These are phyloP conservation scores for Bremia lactucae DNA, from an alignment of 352 stramenopile genomes.

Conservation along the genomic window DNA sequence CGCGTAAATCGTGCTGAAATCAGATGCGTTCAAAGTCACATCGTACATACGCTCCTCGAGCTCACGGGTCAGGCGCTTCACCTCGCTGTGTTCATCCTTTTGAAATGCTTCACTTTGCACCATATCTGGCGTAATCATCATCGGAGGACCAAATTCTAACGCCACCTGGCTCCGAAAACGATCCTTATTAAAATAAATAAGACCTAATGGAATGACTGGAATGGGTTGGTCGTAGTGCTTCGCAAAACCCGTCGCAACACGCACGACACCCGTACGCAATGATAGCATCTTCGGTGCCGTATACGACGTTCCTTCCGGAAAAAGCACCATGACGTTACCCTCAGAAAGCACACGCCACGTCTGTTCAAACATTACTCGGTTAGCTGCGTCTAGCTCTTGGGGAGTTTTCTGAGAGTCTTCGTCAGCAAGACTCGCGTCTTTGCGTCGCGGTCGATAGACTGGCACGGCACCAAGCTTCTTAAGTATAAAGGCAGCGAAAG, in stretches of 20 bases:
- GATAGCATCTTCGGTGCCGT: conserved; percentile 69
- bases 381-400: conserved; percentile 49
- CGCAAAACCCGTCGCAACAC: conserved; percentile 57
- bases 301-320: conserved; percentile 74
- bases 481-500: conserved; percentile 28
- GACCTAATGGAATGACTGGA: conserved; percentile 52
- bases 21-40: conserved; percentile 45
- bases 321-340: conserved; percentile 68
- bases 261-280: conserved; percentile 61
- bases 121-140: conserved; percentile 37
- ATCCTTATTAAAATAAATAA: conserved; percentile 82
- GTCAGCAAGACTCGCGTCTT: conserved; percentile 37
- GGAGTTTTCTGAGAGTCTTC: conserved; percentile 51
- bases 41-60: conserved; percentile 35
- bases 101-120: conserved; percentile 32
- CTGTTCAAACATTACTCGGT: conserved; percentile 63
- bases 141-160: conserved; percentile 57
- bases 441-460: conserved; percentile 49
- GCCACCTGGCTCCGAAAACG: conserved; percentile 64
- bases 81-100: conserved; percentile 30
- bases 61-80: conserved; percentile 35
- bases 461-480: conserved; percentile 46
- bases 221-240: conserved; percentile 61
- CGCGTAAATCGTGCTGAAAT: conserved; percentile 50
- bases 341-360: conserved; percentile 48